Conservation (phyloP, 768 basidiomycete genomes). For the Mycena vitilis region DNA sequence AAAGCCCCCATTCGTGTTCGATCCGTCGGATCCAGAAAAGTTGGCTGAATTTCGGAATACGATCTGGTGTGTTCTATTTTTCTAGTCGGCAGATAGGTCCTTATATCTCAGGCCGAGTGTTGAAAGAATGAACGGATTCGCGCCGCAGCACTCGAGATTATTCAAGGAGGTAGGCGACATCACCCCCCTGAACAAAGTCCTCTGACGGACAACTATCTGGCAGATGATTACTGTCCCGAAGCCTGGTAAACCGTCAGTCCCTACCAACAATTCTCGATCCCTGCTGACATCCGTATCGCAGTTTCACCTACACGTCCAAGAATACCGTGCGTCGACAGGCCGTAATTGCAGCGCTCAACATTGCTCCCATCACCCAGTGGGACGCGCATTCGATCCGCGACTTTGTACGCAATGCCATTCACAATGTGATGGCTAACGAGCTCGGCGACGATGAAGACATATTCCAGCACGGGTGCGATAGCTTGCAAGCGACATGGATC, state of each 20-base stretch:
- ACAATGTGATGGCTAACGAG: slow-evolving; percentile 42
- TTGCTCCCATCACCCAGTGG: slow-evolving; percentile 43
- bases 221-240: slow-evolving; percentile 56
- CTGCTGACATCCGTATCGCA: slow-evolving; percentile 31
- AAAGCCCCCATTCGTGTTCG: slow-evolving; percentile 41
- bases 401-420: slow-evolving; percentile 49
- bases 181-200: no score
- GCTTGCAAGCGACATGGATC: slow-evolving; percentile 55
- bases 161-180: slow-evolving; percentile 52
- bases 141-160: slow-evolving; percentile 56
- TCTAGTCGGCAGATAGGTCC: neutral
- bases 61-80: neutral
- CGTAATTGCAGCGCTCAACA: slow-evolving; percentile 45
- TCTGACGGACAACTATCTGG: no score
- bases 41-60: slow-evolving; percentile 27
- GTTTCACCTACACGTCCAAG: slow-evolving; percentile 41
- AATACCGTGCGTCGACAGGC: slow-evolving; percentile 50
- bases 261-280: slow-evolving; percentile 35
- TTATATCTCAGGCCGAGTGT: slow-evolving; percentile 50
- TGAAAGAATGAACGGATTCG: slow-evolving; percentile 50
- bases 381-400: slow-evolving; percentile 34
- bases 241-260: slow-evolving; percentile 50
- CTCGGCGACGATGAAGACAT: slow-evolving; percentile 49
- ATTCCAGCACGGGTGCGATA: slow-evolving; percentile 56
- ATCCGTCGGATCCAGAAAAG: slow-evolving; percentile 41